Conservation (phyloP, 2,329 filamentous ascomycete genomes). For the Pseudocercospora fijiensis region DNA sequence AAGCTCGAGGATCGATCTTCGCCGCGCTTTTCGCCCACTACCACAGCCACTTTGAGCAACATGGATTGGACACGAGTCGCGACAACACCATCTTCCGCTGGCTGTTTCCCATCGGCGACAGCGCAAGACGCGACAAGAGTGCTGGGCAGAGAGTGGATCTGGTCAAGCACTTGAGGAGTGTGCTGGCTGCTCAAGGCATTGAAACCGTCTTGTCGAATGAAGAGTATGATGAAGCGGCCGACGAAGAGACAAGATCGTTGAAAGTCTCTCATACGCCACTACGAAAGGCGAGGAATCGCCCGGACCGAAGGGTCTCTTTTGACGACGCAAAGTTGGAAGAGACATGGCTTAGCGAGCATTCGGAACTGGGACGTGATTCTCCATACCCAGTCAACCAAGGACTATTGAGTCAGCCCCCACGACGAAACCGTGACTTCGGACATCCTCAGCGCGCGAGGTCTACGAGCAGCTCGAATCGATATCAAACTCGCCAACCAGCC, state of each 20-base stretch:
- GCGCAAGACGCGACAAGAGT: constrained; percentile 28
- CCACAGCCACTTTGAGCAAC: constrained; percentile 68
- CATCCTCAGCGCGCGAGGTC: constrained; percentile 26
- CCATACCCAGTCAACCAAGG: constrained; percentile 10
- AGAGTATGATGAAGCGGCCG: constrained; percentile 28
- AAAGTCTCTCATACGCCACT: constrained; percentile 9
- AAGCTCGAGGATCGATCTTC: constrained; percentile 65
- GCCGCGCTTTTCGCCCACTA: constrained; percentile 80
- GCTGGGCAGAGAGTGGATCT: constrained; percentile 25
- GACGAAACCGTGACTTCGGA: constrained; percentile 18
- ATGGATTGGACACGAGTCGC: constrained; percentile 69
- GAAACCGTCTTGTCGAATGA: constrained; percentile 28
- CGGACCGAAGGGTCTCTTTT: constrained; percentile 55
- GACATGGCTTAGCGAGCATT: constrained; percentile 44
- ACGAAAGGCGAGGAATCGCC: constrained; percentile 27
- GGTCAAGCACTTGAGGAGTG: constrained; percentile 30
- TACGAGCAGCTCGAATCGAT: constrained; percentile 24
- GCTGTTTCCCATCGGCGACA: constrained; percentile 72
- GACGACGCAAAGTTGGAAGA: constrained; percentile 56
- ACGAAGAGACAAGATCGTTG: constrained; percentile 38
- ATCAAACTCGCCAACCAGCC: constrained; percentile 14
- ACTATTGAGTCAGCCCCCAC: constrained; percentile 25
- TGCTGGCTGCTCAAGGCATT: constrained; percentile 31
- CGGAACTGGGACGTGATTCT: constrained; percentile 17
- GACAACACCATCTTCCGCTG: constrained; percentile 75